Base-by-base conservation (phyloP, 2,329 filamentous ascomycete genomes). In the Beauveria sp. region DNA sequence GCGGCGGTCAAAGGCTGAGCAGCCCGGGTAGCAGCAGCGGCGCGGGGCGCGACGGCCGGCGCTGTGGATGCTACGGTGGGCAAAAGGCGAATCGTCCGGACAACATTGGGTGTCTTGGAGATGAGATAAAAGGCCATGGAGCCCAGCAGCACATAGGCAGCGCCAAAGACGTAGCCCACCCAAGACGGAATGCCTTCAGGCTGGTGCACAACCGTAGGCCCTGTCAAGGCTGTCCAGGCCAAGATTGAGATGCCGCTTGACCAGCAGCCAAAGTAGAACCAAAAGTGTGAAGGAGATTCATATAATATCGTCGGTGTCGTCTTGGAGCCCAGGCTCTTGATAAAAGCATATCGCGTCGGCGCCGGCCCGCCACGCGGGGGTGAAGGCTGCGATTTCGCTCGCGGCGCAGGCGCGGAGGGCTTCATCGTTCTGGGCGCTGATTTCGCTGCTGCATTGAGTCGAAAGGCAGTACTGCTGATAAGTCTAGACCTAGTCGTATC, bases 181-280 rank as follows among this genome's bases (percentile, higher is more conserved):
- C 82, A 88, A 67, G 72, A 73, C 3, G 79, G 72, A 4, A 87
- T 72, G 47, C 78, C 81, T 16, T 80, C 72, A 16, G 83, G 79
- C 57, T 75, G 72, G 6, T 68, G 57, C 14, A 75, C 65, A 8
- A 69, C 69, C 28, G 66, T 62, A 9, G 70, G 71, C 9, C 70
- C 73, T 18, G 74, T 76, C 55, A 75, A 62, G 10, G 62, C 65
- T 5, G 73, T 73, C 74, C 74, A 76, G 0, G 66, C 61, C 20
- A 76, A 62, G 34, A 76, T 70, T 8, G 68, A 81, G 24, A 77
- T 63, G 2, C 81, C 81, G 28, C 83, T 80, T 16, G 75, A 71
- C 71, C 86, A 86, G 68, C 83, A 84, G 51, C 83, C 81, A 65
- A 83, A 69, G 64, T 87, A 79, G 71, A 86, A 88, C 72, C 80